These are phyloP conservation scores for Triangularia setosa DNA, from an alignment of 2,329 filamentous ascomycete genomes.

Conservation along the genomic window DNA sequence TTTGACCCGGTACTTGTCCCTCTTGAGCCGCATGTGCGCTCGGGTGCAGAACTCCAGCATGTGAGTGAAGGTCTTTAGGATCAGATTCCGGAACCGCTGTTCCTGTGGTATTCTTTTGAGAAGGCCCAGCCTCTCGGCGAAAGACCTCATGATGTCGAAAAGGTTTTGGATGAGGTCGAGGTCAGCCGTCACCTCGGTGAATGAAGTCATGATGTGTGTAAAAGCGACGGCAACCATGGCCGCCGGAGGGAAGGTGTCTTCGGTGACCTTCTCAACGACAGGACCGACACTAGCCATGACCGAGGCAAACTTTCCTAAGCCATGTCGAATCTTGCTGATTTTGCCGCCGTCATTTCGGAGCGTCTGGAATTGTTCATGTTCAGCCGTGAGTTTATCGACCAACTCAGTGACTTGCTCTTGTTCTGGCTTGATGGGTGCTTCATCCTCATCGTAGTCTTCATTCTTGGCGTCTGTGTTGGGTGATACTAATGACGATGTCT, in stretches of 20 bases:
- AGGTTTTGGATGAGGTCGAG: constrained; percentile 4
- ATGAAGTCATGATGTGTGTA: constrained; percentile 3
- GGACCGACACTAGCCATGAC: neutral
- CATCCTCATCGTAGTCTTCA: neutral
- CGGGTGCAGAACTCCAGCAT: constrained; percentile 6
- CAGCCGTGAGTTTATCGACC: neutral
- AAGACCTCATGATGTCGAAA: constrained; percentile 2
- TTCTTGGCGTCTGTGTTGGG: neutral
- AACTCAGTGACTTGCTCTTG: neutral
- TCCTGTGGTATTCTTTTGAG: neutral
- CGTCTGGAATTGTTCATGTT: neutral
- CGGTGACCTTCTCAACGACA: neutral
- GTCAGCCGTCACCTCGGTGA: neutral
- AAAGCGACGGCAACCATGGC: constrained; percentile 1
- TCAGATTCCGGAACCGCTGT: constrained; percentile 2
- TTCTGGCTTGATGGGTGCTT: neutral
- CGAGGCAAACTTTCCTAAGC: neutral
- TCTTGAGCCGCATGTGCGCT: neutral
- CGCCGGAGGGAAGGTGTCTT: neutral
- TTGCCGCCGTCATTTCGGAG: neutral
- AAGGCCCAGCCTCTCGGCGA: neutral
- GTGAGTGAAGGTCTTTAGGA: constrained; percentile 2
- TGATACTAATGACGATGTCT: neutral
- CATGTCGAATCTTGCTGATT: neutral
- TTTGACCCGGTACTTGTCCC: constrained; percentile 4